phyloP scores from a whole-genome alignment of 805 yeast species.

The Wilhelminamyces savonicus region DNA sequence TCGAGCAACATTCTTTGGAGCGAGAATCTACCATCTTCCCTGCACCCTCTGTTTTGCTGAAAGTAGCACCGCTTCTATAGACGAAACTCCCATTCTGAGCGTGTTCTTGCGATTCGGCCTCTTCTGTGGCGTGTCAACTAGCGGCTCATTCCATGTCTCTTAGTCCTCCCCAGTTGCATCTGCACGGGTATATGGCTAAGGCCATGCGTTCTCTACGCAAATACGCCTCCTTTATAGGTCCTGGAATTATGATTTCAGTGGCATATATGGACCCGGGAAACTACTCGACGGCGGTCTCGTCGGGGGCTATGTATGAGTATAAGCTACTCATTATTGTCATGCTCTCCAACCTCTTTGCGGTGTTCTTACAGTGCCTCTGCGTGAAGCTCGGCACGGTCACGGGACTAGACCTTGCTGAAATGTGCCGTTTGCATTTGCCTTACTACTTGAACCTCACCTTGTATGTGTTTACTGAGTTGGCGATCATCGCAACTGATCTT shows the following conservation, averaged over 20 bases:
- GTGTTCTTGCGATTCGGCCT: too few relatives aligned
- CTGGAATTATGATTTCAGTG: conserved; percentile 82
- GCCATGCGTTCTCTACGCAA: too few relatives aligned
- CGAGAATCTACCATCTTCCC: too few relatives aligned
- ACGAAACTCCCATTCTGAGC: too few relatives aligned
- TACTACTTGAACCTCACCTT: conserved; percentile 55
- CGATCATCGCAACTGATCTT: conserved; percentile 86
- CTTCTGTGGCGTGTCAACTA: too few relatives aligned
- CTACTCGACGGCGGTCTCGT: conserved; percentile 81
- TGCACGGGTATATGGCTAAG: too few relatives aligned
- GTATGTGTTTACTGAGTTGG: conserved; percentile 73
- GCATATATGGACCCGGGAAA: conserved; percentile 96
- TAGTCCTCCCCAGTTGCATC: too few relatives aligned
- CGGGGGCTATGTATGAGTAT: conserved; percentile 78
- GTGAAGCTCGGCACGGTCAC: conserved; percentile 86
- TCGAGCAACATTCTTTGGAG: too few relatives aligned
- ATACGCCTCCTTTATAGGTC: conserved; percentile 70
- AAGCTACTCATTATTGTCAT: conserved; percentile 66
- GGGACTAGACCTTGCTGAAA: conserved; percentile 81
- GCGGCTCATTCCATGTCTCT: too few relatives aligned
- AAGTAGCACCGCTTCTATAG: too few relatives aligned
- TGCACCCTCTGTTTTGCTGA: too few relatives aligned
- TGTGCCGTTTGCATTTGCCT: conserved; percentile 70
- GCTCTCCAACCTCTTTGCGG: conserved; percentile 78
- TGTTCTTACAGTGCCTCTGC: conserved; percentile 74